Conservation (phyloP, 257 asterid species). For the Nicotiana tomentosiformis region DNA sequence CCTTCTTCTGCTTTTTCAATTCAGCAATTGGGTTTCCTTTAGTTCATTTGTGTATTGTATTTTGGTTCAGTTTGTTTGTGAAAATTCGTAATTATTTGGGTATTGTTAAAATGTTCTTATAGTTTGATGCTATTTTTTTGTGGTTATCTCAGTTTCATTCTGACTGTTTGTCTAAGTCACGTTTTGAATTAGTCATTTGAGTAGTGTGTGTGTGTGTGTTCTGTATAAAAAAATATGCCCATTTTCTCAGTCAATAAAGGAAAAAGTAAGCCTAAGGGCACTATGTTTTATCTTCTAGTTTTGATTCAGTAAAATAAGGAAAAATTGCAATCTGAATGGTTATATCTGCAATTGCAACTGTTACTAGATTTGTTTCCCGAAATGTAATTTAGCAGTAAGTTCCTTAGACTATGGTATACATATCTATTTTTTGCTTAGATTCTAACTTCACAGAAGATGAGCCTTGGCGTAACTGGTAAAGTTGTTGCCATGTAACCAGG, state of each 20-base stretch:
- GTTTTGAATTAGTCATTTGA: too few species aligned
- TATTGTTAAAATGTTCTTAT: background rate
- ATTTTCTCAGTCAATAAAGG: too few species aligned
- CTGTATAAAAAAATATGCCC: too few species aligned
- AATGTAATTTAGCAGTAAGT: background rate
- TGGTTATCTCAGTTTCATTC: too few species aligned
- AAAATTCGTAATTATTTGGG: background rate
- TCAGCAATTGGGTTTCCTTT: background rate
- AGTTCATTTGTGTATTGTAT: background rate
- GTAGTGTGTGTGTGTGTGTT: background rate
- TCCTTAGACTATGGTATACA: background rate
- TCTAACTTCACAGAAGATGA: background rate
- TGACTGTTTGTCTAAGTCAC: too few species aligned
- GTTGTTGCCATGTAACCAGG: too few species aligned
- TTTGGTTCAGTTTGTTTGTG: background rate
- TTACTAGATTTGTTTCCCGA: background rate
- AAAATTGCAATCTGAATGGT: too few species aligned
- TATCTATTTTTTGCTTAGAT: background rate
- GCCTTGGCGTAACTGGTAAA: too few species aligned
- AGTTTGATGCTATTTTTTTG: too few species aligned
- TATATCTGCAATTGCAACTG: background rate
- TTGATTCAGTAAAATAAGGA: too few species aligned
- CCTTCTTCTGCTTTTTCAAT: background rate
- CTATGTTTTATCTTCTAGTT: too few species aligned
- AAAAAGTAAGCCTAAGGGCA: too few species aligned